Conservation (phyloP, 2,329 filamentous ascomycete genomes). For the Xylaria hypoxylon region DNA sequence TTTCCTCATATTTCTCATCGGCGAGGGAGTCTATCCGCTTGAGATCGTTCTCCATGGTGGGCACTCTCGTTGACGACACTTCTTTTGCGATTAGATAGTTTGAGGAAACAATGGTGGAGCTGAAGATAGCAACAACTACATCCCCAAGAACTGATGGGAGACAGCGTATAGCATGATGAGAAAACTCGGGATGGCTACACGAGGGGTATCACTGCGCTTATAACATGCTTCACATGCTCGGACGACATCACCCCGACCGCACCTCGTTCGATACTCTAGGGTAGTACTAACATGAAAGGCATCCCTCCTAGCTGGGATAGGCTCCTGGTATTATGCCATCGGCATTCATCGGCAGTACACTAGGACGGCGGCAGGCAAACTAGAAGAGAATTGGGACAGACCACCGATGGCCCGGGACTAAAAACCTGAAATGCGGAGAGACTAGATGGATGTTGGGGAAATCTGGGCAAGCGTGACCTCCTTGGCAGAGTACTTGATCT, state of each 20-base stretch:
- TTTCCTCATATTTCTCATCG: conserved; percentile 45
- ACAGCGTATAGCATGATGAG: not conserved
- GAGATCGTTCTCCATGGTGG: conserved; percentile 32
- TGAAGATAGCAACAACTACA: not conserved
- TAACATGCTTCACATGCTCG: conserved; percentile 29
- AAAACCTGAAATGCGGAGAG: conserved; percentile 26
- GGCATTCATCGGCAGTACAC: conserved; percentile 9
- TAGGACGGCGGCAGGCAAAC: conserved; percentile 2
- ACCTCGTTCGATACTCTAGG: not conserved
- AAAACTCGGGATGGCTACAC: conserved; percentile 15
- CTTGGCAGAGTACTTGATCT: conserved; percentile 9
- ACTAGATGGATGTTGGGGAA: conserved; percentile 33
- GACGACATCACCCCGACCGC: conserved; percentile 26
- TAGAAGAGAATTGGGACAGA: conserved; percentile 6
- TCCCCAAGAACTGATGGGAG: not conserved
- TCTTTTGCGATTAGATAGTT: not conserved
- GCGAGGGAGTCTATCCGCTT: conserved; percentile 39
- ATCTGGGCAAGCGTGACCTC: conserved; percentile 4
- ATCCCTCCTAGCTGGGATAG: conserved; percentile 9
- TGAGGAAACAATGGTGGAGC: not conserved
- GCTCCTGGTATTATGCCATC: conserved; percentile 4
- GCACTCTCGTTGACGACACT: conserved; percentile 31
- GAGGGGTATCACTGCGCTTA: conserved; percentile 25
- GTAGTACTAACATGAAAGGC: conserved; percentile 4
- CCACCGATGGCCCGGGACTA: conserved; percentile 21